Base-by-base conservation (phyloP, 768 basidiomycete species). In the Coprinopsis marcescibilis region DNA sequence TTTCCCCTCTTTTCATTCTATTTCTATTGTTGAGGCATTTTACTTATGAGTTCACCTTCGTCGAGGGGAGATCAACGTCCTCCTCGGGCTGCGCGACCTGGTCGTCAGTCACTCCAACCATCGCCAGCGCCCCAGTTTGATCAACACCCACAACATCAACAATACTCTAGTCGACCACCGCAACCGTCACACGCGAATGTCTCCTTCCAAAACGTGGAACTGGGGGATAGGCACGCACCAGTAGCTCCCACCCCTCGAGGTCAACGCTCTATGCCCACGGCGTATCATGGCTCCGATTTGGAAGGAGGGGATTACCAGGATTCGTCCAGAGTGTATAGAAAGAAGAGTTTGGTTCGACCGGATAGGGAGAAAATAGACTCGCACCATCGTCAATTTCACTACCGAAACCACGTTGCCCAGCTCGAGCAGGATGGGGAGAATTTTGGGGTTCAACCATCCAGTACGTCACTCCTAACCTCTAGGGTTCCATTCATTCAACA, bases 301-400 rank as follows among this genome's bases (percentile, higher is more conserved):
- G 77, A 77, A 49, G 65, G 60, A 38, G 66, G 60, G 34, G 65
- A 68, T 29, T 63, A 63, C 38, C 57, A 65, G 32, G 79, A 80
- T 54, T 70, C 73, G 2, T 65, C 70, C 13, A 70, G 72, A 48
- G 76, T 89, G 5, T 67, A 72, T 48, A 70, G 96, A 60, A 97
- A 96, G 75, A 94, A 93, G 75, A 89, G 85, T 61, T 75, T 99
- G 14, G 89, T 97, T 44, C 72, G 77, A 46, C 95, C 95, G 3
- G 95, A 99, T 65, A 73, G 95, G 48, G 94, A 96, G 71, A 91
- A 94, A 73, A 89, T 97, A 55, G 93, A 97, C 58, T 92, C 93
- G 8, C 81, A 82, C 33, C 92, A 97, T 71, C 78, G 92, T 41
- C 83, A 93, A 57, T 98, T 85, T 84, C 87, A 97, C 66, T 98